A percentile compares a stretch with the other conserved stretches of the same genome.
These are phyloP conservation scores for Alternaria sp. DNA, from an alignment of 2,329 filamentous ascomycete genomes.

Conservation along the genomic window DNA sequence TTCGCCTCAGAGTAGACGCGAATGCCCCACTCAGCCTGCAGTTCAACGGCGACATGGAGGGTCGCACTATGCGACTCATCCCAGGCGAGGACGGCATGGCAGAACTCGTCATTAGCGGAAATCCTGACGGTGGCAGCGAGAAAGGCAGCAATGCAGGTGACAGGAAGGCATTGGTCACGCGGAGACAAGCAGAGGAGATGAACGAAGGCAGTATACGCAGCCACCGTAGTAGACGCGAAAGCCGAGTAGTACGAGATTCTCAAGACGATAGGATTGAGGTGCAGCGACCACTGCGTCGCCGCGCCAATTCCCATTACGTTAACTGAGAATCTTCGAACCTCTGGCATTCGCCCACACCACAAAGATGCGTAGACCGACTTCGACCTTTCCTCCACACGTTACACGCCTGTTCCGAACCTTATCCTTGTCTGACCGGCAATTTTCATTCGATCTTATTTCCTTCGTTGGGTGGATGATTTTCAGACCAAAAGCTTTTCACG, in stretches of 20 bases:
- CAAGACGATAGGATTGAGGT: conserved; percentile 27
- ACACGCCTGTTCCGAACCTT: conserved; percentile 15
- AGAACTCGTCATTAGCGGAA: conserved; percentile 47
- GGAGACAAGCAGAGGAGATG: conserved; percentile 44
- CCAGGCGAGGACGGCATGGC: conserved; percentile 49
- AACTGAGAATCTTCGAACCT: conserved; percentile 18
- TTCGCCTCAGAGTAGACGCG: conserved; percentile 48
- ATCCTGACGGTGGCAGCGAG: conserved; percentile 32
- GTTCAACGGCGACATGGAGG: conserved; percentile 51
- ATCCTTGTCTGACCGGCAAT: conserved; percentile 4
- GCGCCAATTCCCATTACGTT: conserved; percentile 25
- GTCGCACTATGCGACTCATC: conserved; percentile 46
- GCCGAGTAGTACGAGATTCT: conserved; percentile 19
- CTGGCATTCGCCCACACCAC: background rate
- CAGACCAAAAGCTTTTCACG: conserved; percentile 30
- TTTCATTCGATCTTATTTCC: conserved; percentile 11
- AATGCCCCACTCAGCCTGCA: conserved; percentile 45
- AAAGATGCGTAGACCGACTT: background rate
- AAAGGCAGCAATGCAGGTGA: conserved; percentile 34
- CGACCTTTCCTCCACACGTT: conserved; percentile 5
- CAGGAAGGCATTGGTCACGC: conserved; percentile 28
- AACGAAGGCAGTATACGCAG: conserved; percentile 41
- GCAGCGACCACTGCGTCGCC: conserved; percentile 35
- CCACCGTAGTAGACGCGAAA: conserved; percentile 37
- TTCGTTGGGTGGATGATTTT: conserved; percentile 14